Conservation (phyloP, 1,284 basidiomycete species). For the Malassezia sp. region DNA sequence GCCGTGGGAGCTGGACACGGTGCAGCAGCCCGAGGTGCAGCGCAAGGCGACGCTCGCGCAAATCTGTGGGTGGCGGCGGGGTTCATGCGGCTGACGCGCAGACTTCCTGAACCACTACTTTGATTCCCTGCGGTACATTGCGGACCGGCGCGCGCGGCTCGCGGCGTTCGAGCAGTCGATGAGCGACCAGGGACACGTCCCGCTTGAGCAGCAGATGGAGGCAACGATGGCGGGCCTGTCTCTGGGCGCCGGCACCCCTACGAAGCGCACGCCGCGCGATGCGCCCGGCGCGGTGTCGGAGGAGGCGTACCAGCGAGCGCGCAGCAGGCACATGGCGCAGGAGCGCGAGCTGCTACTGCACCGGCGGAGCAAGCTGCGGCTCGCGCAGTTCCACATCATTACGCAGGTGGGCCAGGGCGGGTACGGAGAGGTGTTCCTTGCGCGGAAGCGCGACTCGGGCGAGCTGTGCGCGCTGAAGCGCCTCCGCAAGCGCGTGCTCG, state of each 20-base stretch:
- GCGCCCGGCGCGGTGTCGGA: slow-evolving; percentile 66
- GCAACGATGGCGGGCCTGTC: slow-evolving; percentile 4
- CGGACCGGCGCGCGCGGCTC: slow-evolving; percentile 47
- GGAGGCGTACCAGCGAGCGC: slow-evolving; percentile 51
- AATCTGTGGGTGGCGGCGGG: too few species aligned
- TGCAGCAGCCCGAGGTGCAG: slow-evolving; percentile 34
- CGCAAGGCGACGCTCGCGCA: slow-evolving; percentile 45
- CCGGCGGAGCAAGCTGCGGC: slow-evolving; percentile 38
- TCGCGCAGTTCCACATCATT: slow-evolving; percentile 46
- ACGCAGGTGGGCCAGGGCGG: slow-evolving; percentile 46
- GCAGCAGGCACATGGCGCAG: slow-evolving; percentile 29
- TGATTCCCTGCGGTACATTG: slow-evolving; percentile 40
- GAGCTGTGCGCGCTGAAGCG: slow-evolving; percentile 45
- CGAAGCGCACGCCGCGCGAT: slow-evolving; percentile 61
- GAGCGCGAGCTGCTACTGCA: slow-evolving; percentile 42
- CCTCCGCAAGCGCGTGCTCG: slow-evolving; percentile 40
- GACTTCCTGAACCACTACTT: slow-evolving; percentile 47
- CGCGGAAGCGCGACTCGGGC: slow-evolving; percentile 43
- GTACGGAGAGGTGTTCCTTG: slow-evolving; percentile 45
- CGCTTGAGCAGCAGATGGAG: slow-evolving; percentile 6
- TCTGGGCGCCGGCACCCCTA: background rate
- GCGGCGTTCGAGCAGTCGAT: slow-evolving; percentile 60
- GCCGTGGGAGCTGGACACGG: slow-evolving; percentile 39
- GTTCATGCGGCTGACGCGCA: too few species aligned
- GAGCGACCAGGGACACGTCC: slow-evolving; percentile 19